These are phyloP conservation scores for Starmera quercuum DNA, from an alignment of 805 yeast species.

Conservation along the genomic window DNA sequence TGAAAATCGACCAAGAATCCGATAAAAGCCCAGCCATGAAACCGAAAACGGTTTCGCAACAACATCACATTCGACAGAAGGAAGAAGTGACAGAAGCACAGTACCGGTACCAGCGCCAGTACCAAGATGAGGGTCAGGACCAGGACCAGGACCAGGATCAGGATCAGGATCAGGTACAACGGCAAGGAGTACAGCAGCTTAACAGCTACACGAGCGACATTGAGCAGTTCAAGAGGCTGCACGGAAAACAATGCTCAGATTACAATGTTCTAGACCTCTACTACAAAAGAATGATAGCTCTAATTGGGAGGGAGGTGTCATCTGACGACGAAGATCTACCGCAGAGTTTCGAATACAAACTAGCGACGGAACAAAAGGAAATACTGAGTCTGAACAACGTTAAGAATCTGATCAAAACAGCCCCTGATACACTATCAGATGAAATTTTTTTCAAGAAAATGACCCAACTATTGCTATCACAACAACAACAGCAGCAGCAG, in stretches of 20 bases:
- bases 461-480: no score
- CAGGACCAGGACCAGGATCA: background rate
- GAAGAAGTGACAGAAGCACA: background rate
- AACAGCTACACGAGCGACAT: conserved; percentile 6
- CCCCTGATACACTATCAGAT: conserved; percentile 23
- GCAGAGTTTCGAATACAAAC: conserved; percentile 5
- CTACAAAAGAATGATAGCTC: conserved; percentile 39
- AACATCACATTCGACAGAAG: no score
- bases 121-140: background rate
- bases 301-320: conserved; percentile 32
- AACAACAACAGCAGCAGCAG: no score
- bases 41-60: no score
- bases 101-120: no score
- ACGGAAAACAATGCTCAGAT: conserved; percentile 22
- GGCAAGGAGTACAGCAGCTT: background rate
- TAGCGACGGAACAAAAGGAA: conserved; percentile 1
- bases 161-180: background rate
- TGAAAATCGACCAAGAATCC: no score
- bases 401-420: conserved; percentile 12
- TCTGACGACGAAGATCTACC: conserved; percentile 7
- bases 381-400: background rate
- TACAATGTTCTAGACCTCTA: conserved; percentile 39
- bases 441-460: conserved; percentile 4
- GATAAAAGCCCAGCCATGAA: no score
- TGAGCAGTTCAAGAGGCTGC: conserved; percentile 7